Base-by-base conservation (phyloP, 2,329 filamentous ascomycete species). In the Alternaria angustiovoidea region DNA sequence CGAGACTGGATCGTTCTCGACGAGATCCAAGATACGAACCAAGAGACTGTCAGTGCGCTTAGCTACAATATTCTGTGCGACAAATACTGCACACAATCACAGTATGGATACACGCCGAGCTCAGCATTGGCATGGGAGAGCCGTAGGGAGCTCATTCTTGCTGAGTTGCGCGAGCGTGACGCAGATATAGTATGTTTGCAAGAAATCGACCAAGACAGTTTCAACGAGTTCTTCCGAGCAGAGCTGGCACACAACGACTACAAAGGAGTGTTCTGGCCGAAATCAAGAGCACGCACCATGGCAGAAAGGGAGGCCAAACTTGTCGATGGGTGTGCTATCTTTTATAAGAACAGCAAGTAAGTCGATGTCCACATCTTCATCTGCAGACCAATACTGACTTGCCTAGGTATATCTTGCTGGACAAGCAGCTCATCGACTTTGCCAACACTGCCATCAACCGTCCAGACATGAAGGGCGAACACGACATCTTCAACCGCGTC, bases 31-130 rank as follows among this genome's bases (percentile, higher is more conserved):
- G 56, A 84, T 81, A 63, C 79, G 36, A 71, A 79, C 44, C 76
- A 82, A 55, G 77, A 97, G 73, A 90, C 88, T 54, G 88, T 98
- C 76, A 92, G 91, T 58, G 89, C 96, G 8, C 85, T 98, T 63
- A 96, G 92, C 22, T 97, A 95, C 89, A 99, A 99, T 77, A 96
- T 94, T 47, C 86, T 99, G 11, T 97, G 94, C 80, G 93, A 97
- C 79, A 92, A 93, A 73, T 96, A 95, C 71, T 94, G 94, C 5
- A 97, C 94, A 0, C 85, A 88, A 55, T 85, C 89, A 55, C 88
- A 92, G 63, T 98, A 97, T 76, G 94, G 94, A 43, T 98, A 98
- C 78, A 94, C 93, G 0, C 92, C 95, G 2, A 90, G 89, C 16
- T 87, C 86, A 56, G 93, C 93, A 8, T 84, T 99, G 24, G 84